Evolutionary conservation across 2,329 filamentous ascomycete species (phyloP), one percentile per base, ranked within the genome.

Genomic region (Lasiodiplodia theobromae): DNA sequence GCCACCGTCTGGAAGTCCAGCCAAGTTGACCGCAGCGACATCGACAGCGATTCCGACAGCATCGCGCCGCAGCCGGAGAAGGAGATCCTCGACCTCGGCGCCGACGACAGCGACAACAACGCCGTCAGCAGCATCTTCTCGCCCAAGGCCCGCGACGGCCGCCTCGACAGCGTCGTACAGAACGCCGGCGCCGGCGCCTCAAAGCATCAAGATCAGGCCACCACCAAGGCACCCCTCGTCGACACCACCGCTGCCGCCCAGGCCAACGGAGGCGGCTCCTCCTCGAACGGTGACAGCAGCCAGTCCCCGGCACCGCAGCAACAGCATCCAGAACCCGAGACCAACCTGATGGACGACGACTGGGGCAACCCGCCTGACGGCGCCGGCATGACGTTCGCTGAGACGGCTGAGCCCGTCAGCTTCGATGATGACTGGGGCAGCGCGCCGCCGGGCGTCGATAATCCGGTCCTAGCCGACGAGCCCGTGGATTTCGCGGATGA

Each of bases 371-470:
- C 64, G 8, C 40, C 52, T 1, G 49, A 51, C 4, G 64, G 54
- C 18, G 53, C 34, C 0, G 64, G 34, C 18, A 47, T 47, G 44
- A 62, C 38, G 16, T 44, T 44, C 8, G 11, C 58, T 4, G 58
- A 49, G 40, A 52, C 64, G 4, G 38, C 38, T 12, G 64, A 44
- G 52, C 53, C 52, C 1, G 52, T 37, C n/a, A 38, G 58, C 25
- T 67, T 67, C 18, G 53, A 53, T 2, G 52, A 58, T 3, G 64
- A 66, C 51, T 66, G 64, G 62, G 62, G 62, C n/a, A 65, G 37
- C 44, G 47, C 62, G 16, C 62, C 62, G 16, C 62, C 62, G 3
- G 54, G 54, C 14, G 54, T 57, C 3, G 54, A 57, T 4, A 57
- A 57, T 2, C 54, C 54, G 5, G 5, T 25, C 4, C 16, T 21